Base-by-base conservation (phyloP, 345 rosid species). In the Camelina laxa region DNA sequence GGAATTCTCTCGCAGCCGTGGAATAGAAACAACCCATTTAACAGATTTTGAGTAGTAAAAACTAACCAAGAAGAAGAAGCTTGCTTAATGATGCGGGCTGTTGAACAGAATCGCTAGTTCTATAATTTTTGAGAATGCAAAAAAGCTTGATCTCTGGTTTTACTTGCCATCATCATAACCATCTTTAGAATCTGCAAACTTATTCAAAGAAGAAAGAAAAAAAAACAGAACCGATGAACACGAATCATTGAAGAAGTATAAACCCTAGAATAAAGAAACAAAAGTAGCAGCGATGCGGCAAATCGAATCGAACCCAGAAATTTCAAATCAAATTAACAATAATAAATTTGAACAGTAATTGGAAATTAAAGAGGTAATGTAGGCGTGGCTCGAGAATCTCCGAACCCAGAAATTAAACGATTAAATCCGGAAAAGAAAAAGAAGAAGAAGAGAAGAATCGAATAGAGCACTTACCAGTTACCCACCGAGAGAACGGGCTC, bases 1-100 rank as follows among this genome's bases (percentile, higher is more conserved):
- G 86, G 69, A 73, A 80, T 70, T 91, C 88, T 79, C 84, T 89
- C 15, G 86, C 79, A 59, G 76, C 89, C 51, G 79, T 96, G 57
- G 99, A 92, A 15, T 86, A 80, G 73, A 92, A 88, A 81, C 99
- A 96, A 88, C 99, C 98, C 99, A 96, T 92, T 86, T 85, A 27
- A 81, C 81, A 31, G 74, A 27, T 4, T 27, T 27, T 48, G 55
- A 76, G 65, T 65, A 51, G 38, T 38, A 57, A 62, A 56, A 30
- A 33, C 35, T 7, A 31, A 31, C 9, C 36, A 33, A 33, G 9
- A 69, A 63, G 65, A 33, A 45, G 54, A 62, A 44, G 21, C 73
- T 73, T 33, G n/a, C 42, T 24, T 24, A 3, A 24, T 24, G n/a
- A n/a, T 9, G 7, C 67, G 55, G 8, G 31, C 4, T 27, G 36